A percentile compares a stretch with the other conserved stretches of the same genome.
phyloP scores from a whole-genome alignment of 1,284 basidiomycete species.

The Clitocybe nebularis region DNA sequence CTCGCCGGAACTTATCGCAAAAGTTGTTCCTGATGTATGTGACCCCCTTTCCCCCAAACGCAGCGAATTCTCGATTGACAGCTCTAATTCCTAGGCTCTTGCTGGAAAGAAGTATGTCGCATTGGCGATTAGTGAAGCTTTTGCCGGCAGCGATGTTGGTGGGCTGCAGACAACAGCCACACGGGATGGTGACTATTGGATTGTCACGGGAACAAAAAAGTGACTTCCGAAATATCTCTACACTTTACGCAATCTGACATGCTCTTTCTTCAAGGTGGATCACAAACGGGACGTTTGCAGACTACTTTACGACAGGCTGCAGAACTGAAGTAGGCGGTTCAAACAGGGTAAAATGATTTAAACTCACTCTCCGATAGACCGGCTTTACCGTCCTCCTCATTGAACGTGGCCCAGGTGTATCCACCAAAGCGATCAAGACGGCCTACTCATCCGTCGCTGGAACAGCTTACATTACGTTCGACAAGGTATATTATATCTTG shows the following conservation, averaged over 20 bases:
- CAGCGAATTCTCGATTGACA: slow-evolving; percentile 26
- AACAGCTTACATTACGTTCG: slow-evolving; percentile 90
- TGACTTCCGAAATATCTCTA: slow-evolving; percentile 20
- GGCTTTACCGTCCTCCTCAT: slow-evolving; percentile 90
- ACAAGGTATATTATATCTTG: slow-evolving; percentile 54
- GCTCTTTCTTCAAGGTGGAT: slow-evolving; percentile 86
- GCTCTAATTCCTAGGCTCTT: slow-evolving; percentile 53
- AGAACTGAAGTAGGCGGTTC: slow-evolving; percentile 43
- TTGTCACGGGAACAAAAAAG: slow-evolving; percentile 89
- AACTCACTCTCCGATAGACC: no score
- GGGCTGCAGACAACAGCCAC: slow-evolving; percentile 83
- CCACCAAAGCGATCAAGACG: slow-evolving; percentile 90
- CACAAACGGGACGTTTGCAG: slow-evolving; percentile 82
- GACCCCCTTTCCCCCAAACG: not conserved
- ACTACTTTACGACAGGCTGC: slow-evolving; percentile 79
- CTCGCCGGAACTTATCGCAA: slow-evolving; percentile 67
- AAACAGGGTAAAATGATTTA: not conserved
- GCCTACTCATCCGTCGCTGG: slow-evolving; percentile 84
- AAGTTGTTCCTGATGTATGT: slow-evolving; percentile 61
- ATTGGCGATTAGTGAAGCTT: slow-evolving; percentile 74
- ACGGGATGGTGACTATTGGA: slow-evolving; percentile 80
- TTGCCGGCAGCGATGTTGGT: slow-evolving; percentile 91
- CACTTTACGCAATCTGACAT: no score
- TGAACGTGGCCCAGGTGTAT: slow-evolving; percentile 73
- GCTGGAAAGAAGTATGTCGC: slow-evolving; percentile 80